A percentile compares a stretch with the other conserved stretches of the same genome.
Conservation (phyloP, 2,329 filamentous ascomycete genomes). For the Aaosphaeria arxii region DNA sequence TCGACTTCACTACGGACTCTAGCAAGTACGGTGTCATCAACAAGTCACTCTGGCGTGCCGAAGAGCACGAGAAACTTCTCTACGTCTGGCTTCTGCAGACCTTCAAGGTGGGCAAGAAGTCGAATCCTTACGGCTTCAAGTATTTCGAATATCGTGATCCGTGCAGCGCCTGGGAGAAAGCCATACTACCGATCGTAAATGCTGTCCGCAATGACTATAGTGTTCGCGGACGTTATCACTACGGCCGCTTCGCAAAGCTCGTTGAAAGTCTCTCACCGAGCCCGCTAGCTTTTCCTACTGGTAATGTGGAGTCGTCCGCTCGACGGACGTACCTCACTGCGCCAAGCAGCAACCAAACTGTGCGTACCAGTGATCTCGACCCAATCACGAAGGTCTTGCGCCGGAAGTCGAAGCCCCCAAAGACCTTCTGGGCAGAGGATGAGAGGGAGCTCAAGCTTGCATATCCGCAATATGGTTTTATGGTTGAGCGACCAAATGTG, state of each 20-base stretch:
- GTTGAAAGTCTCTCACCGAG: constrained; percentile 26
- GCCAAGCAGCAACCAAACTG: not conserved
- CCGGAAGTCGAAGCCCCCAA: constrained; percentile 3
- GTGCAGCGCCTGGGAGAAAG: constrained; percentile 24
- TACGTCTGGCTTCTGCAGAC: constrained; percentile 31
- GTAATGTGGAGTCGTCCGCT: constrained; percentile 9
- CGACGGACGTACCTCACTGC: not conserved
- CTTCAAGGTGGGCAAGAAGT: constrained; percentile 28
- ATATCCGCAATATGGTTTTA: constrained; percentile 27
- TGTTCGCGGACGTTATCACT: constrained; percentile 20
- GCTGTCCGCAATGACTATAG: constrained; percentile 26
- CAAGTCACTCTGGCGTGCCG: constrained; percentile 21
- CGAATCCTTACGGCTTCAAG: constrained; percentile 21
- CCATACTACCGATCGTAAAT: constrained; percentile 30
- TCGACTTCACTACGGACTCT: constrained; percentile 9
- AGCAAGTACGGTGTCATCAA: constrained; percentile 18
- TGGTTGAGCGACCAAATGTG: constrained; percentile 29
- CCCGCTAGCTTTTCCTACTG: constrained; percentile 28
- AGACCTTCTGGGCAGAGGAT: constrained; percentile 19
- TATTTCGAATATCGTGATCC: constrained; percentile 28
- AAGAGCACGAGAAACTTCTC: constrained; percentile 29
- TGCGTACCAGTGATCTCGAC: not conserved
- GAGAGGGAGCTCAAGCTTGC: constrained; percentile 26
- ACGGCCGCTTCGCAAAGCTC: constrained; percentile 30
- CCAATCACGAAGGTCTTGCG: not conserved